Evolutionary conservation across 164 flowering plant genomes (phyloP).

Genomic region (Santalum album): DNA sequence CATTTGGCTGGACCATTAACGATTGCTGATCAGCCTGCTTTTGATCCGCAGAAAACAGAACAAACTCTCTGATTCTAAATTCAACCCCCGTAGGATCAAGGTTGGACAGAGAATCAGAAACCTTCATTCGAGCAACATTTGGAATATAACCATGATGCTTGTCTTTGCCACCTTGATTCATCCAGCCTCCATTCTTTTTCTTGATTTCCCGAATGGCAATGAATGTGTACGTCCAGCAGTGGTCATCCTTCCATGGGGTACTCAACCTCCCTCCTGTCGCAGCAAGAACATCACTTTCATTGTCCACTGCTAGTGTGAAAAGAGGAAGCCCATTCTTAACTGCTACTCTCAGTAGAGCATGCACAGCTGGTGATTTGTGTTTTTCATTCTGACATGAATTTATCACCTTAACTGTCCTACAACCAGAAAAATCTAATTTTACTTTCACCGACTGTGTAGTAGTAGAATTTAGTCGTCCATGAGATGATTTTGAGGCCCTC

Average conservation of each 20-base stretch:
- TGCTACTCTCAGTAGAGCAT: constrained; percentile 32
- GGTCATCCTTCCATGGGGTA: constrained; percentile 12
- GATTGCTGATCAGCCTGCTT: constrained; percentile 13
- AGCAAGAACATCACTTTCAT: constrained; percentile 25
- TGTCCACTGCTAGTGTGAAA: constrained; percentile 35
- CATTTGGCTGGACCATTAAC: constrained; percentile 17
- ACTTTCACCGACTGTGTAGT: constrained; percentile 13
- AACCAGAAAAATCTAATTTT: constrained; percentile 14
- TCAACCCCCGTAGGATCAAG: constrained; percentile 2
- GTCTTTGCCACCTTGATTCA: constrained; percentile 25
- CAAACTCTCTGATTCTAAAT: constrained; percentile 22
- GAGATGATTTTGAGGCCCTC: constrained; percentile 9
- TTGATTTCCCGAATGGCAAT: constrained; percentile 28
- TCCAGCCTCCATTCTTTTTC: constrained; percentile 35
- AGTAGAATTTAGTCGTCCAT: constrained; percentile 14
- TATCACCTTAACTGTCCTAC: constrained; percentile 8
- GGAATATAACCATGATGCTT: constrained; percentile 25
- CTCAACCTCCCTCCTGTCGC: constrained; percentile 25
- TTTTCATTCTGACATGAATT: constrained; percentile 7
- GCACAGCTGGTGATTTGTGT: constrained; percentile 16
- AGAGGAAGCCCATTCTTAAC: constrained; percentile 36
- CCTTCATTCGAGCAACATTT: constrained; percentile 38
- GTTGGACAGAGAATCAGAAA: constrained; percentile 17
- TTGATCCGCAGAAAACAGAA: constrained; percentile 22
- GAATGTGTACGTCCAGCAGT: constrained; percentile 26